phyloP scores from a whole-genome alignment of 192 early-diverging fungal genomes.

The Podila clonocystis region DNA sequence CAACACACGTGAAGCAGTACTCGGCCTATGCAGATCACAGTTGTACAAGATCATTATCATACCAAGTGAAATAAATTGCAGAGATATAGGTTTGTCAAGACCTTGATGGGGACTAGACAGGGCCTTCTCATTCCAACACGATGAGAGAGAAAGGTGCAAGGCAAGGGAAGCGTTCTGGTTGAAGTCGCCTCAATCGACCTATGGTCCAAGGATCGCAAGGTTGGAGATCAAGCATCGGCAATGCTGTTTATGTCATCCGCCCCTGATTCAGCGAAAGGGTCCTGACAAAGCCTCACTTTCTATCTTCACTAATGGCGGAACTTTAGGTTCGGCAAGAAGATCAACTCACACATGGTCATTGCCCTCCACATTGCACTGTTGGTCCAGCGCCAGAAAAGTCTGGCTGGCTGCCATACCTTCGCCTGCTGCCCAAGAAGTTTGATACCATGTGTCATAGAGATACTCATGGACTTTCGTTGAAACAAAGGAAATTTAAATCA shows the following conservation, averaged over 20 bases:
- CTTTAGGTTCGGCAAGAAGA: conserved; percentile 33
- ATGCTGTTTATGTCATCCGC: not conserved
- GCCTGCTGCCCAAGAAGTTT: conserved; percentile 62
- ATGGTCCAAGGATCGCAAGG: conserved; percentile 49
- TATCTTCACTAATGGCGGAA: not conserved
- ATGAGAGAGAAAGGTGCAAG: no score
- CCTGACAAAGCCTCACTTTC: not conserved
- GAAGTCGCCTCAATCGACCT: conserved; percentile 37
- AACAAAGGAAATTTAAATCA: no score
- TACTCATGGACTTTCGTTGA: no score
- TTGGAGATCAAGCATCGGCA: not conserved
- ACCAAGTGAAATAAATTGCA: no score
- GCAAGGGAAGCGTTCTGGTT: no score
- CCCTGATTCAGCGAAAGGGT: not conserved
- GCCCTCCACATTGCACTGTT: conserved; percentile 57
- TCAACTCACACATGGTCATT: conserved; percentile 60
- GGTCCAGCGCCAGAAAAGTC: conserved; percentile 44
- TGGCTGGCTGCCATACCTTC: conserved; percentile 58
- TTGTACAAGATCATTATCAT: no score
- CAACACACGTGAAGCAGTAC: no score
- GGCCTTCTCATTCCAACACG: no score
- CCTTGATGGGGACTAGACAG: no score
- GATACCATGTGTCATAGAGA: no score
- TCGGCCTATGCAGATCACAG: no score
- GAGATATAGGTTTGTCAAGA: no score